Percentiles rank a stretch among this genome's conserved stretches.
Conservation (phyloP, 805 yeast genomes). For the Saturnispora ahearnii region DNA sequence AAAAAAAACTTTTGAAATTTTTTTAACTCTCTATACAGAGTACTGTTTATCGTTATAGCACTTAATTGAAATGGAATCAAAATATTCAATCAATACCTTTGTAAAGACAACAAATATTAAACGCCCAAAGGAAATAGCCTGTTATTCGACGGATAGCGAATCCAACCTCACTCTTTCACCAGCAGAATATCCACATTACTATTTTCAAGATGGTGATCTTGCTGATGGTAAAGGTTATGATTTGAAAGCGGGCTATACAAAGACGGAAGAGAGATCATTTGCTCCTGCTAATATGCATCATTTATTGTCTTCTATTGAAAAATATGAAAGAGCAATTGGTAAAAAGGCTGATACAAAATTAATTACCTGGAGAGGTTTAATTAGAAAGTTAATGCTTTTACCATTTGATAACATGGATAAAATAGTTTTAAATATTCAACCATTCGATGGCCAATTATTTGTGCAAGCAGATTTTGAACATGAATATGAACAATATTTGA, state of each 20-base stretch:
- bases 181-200: conserved; percentile 58
- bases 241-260: conserved; percentile 53
- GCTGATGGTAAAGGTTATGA: conserved; percentile 46
- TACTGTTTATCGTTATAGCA: too few relatives aligned
- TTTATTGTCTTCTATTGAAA: conserved; percentile 44
- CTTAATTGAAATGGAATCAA: conserved; percentile 22
- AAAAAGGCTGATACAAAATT: conserved; percentile 52
- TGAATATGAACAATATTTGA: conserved; percentile 25
- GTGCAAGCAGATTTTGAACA: conserved; percentile 36
- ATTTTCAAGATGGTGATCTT: conserved; percentile 67
- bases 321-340: conserved; percentile 42
- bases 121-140: conserved; percentile 78
- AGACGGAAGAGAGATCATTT: conserved; percentile 47
- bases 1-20: too few relatives aligned
- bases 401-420: conserved; percentile 52
- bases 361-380: conserved; percentile 76
- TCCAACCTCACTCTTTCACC: conserved; percentile 41
- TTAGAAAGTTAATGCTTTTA: conserved; percentile 62
- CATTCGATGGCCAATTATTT: conserved; percentile 69
- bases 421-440: conserved; percentile 52
- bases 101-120: conserved; percentile 61
- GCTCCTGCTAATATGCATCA: conserved; percentile 49
- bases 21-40: too few relatives aligned
- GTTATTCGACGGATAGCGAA: conserved; percentile 54
- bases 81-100: conserved; percentile 12